Evolutionary conservation across 129 eudicot genomes (phyloP).

Genomic region (Solidago caesia): DNA sequence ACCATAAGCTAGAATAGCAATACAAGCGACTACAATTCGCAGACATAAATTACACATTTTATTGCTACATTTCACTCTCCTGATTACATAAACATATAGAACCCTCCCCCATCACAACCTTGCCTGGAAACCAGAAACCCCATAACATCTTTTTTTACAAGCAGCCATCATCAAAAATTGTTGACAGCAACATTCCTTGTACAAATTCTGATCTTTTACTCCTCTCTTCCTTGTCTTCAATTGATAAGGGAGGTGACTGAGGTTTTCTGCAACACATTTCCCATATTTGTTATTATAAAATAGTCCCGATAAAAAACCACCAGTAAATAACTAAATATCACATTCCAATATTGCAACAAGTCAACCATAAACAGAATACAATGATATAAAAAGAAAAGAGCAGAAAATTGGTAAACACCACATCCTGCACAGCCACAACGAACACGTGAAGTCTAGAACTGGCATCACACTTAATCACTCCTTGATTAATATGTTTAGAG

Average conservation of each 20-base stretch:
- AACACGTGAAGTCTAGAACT: too few species aligned
- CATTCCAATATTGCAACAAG: too few species aligned
- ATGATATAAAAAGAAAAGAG: too few species aligned
- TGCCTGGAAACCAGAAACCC: not conserved
- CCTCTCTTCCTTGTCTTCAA: constrained; percentile 83
- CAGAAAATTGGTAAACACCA: too few species aligned
- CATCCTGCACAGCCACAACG: too few species aligned
- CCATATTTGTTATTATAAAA: not conserved
- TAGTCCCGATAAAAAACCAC: not conserved
- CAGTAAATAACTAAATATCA: too few species aligned
- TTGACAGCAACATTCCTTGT: constrained; percentile 73
- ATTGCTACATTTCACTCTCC: constrained; percentile 18
- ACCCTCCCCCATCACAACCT: not conserved
- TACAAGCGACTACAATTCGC: constrained; percentile 17
- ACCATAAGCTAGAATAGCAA: constrained; percentile 5
- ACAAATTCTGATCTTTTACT: constrained; percentile 71
- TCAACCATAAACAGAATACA: too few species aligned
- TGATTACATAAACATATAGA: not conserved
- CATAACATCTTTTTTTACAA: constrained; percentile 21
- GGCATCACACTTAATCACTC: too few species aligned
- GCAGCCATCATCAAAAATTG: constrained; percentile 59
- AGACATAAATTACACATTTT: constrained; percentile 11
- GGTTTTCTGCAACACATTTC: constrained; percentile 43
- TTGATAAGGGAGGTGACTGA: constrained; percentile 60
- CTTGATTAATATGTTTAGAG: too few species aligned